These are phyloP conservation scores for Magnaporthiopsis rhizophila DNA, from an alignment of 2,329 filamentous ascomycete species.

Conservation along the genomic window DNA sequence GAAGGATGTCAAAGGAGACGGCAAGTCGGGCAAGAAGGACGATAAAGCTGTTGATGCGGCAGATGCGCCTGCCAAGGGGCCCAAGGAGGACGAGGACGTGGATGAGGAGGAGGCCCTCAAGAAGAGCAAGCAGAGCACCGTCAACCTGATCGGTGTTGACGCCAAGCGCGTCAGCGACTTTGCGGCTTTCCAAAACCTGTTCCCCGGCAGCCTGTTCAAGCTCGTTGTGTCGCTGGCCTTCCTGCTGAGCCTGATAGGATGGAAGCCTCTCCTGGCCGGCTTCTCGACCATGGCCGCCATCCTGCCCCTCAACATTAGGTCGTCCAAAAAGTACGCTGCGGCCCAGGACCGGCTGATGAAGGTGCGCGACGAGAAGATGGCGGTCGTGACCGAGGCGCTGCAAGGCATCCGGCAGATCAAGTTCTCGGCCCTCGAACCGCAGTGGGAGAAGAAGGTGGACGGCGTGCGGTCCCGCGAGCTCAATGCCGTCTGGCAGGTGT, in stretches of 20 bases:
- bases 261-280: constrained; percentile 59
- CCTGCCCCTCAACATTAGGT: constrained; percentile 60
- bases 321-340: constrained; percentile 54
- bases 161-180: constrained; percentile 62
- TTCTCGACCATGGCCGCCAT: constrained; percentile 56
- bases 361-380: constrained; percentile 66
- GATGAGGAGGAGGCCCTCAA: constrained; percentile 36
- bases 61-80: constrained; percentile 23
- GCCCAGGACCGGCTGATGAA: constrained; percentile 68
- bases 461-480: constrained; percentile 60
- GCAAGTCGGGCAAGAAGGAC: constrained; percentile 34
- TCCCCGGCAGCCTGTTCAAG: constrained; percentile 55
- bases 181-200: constrained; percentile 55
- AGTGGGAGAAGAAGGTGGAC: constrained; percentile 66
- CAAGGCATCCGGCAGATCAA: constrained; percentile 80
- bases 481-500: constrained; percentile 56
- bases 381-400: constrained; percentile 66
- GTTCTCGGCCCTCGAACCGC: constrained; percentile 66
- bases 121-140: constrained; percentile 59
- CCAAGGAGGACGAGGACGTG: constrained; percentile 36
- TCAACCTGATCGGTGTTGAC: constrained; percentile 75
- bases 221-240: constrained; percentile 59
- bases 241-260: constrained; percentile 62
- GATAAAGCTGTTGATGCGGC: constrained; percentile 19
- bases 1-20: constrained; percentile 65